Evolutionary conservation across 2,329 filamentous ascomycete species (phyloP), one percentile per base, ranked within the genome.

Genomic region (Leptographium galeiforme): DNA sequence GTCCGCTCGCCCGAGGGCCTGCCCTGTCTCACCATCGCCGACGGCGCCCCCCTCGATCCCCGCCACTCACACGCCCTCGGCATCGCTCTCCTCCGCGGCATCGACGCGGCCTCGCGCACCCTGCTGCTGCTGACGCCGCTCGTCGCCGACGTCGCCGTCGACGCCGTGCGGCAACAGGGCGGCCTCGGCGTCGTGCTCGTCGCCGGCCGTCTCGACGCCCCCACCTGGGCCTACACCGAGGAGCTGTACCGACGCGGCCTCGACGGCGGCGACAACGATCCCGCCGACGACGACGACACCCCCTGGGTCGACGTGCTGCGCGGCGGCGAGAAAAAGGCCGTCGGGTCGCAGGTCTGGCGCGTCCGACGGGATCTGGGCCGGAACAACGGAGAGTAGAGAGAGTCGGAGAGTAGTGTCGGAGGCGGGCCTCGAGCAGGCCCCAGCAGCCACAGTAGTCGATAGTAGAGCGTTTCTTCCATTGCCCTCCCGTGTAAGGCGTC

Each of bases 141-240:
- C 8, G 32, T 43, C 1, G 50, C 51, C 3, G 54, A n/a, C 5
- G 51, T 46, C 0, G 50, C 51, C 4, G 18, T 60, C 0, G 54
- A 51, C 1, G 51, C 55, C 4, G 55, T 55, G 6, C 33, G 51
- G 49, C 47, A 52, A 8, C 51, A 60, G 13, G 58, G 65, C 33
- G 74, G 74, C 0, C 68, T 72, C 36, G 68, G 72, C 16, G 68
- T 87, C 16, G 76, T 87, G 4, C 70, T 89, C 4, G 75, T 88
- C 1, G 76, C 82, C 52, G 85, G 85, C 2, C 82, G 78, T 58
- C 79, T 86, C 53, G 85, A 88, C 60, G 68, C 77, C 2, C 82
- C 84, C 0, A 79, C 73, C 4, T 88, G 84, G 83, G 81, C 82
- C 1, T 86, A 85, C 57, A 78, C 78, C 0, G 84, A 87, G 62